Evolutionary conservation across 2,329 filamentous ascomycete species (phyloP), one percentile per base, ranked within the genome.

Genomic region (Metarhizium guizhouense): DNA sequence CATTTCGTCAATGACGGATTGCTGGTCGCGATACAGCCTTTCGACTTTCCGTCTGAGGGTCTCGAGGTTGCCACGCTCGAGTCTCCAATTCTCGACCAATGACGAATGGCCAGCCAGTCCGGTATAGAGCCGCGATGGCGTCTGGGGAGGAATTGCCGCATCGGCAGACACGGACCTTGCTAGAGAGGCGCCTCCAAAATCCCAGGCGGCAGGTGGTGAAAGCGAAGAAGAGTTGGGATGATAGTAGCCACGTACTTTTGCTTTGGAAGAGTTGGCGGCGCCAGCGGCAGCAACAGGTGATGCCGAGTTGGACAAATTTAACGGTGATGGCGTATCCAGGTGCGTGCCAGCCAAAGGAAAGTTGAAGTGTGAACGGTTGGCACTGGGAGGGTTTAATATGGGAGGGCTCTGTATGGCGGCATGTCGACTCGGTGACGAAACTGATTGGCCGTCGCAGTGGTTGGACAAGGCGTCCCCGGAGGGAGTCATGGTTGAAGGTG

Each of bases 1-100:
- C 58, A 80, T 75, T 43, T 78, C 75, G 53, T 80, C 76, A 74
- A 81, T 80, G 55, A 81, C 71, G 52, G 69, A 69, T 7, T 77
- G 75, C 62, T 82, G 78, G 60, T 80, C 77, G 58, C 74, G 74
- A 61, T 81, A 81, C n/a, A 81, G 74, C 62, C 79, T 76, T 60
- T 81, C 79, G 4, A 76, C 78, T 14, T 77, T 74, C 49, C 74
- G 73, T 11, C 79, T 75, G 58, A 77, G 80, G 6, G 77, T 77
- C 62, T 82, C 78, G 55, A 82, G 69, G 55, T 80, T 74, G 52
- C 74, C 75, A 38, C 79, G 74, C 63, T 82, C 79, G 13, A 10
- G 75, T 75, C 61, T 78, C 76, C 77, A 78, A 80, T 42, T 49
- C 4, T 54, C 48, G 11, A 36, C 42, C 25, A 52, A 51, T 11